phyloP scores from a whole-genome alignment of 2,329 filamentous ascomycete genomes.

The Gnomoniopsis smithogilvyi region DNA sequence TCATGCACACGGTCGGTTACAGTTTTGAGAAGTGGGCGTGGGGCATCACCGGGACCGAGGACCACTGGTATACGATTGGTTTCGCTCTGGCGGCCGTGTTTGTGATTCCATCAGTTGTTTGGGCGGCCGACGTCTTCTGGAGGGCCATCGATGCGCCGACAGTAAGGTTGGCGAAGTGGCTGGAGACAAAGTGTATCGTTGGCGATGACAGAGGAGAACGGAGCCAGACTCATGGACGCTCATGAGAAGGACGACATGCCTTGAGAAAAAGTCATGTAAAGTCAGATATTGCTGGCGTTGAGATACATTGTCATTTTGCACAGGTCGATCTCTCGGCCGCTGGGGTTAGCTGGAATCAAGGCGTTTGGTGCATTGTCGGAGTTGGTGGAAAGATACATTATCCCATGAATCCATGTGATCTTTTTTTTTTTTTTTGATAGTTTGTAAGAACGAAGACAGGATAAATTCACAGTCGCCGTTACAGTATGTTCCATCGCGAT shows the following conservation, averaged over 20 bases:
- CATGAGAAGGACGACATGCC: background rate
- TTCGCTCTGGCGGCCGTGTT: conserved; percentile 44
- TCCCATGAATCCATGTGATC: too few species aligned
- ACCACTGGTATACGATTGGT: conserved; percentile 41
- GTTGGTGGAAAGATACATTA: background rate
- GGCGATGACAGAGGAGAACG: conserved; percentile 3
- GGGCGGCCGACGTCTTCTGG: conserved; percentile 55
- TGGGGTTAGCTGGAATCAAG: background rate
- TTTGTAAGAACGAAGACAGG: too few species aligned
- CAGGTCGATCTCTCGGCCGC: background rate
- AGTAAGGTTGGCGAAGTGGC: conserved; percentile 54
- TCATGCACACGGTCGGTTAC: conserved; percentile 52
- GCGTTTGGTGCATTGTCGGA: background rate
- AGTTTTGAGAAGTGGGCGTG: conserved; percentile 47
- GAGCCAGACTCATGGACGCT: background rate
- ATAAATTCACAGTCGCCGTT: too few species aligned
- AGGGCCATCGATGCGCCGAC: conserved; percentile 52
- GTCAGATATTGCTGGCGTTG: background rate
- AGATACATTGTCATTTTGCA: background rate
- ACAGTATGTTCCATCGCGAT: too few species aligned
- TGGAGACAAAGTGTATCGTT: conserved; percentile 42
- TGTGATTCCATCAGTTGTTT: conserved; percentile 50
- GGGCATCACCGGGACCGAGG: conserved; percentile 44
- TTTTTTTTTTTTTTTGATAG: too few species aligned
- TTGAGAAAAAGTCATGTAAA: too few species aligned